Base-by-base conservation (phyloP, 2,329 filamentous ascomycete species). In the Chaetomium olivaceum region DNA sequence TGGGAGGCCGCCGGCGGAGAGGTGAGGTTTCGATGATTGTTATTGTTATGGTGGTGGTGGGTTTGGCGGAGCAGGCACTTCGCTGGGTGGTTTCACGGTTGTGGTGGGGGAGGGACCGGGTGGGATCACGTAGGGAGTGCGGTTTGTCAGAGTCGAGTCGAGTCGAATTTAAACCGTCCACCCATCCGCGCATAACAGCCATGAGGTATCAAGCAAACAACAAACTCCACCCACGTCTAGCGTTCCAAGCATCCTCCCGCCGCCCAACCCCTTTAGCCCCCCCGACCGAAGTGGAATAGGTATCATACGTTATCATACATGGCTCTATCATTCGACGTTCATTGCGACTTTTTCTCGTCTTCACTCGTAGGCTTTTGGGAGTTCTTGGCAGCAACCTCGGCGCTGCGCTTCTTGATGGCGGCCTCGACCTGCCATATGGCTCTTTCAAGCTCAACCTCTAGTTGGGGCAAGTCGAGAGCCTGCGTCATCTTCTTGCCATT, bases 381-480 rank as follows among this genome's bases (percentile, higher is more conserved):
- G 23, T 54, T 62, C 29, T 70, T 56, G 1, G 60, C 67, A 7
- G 67, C 56, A 39, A 70, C 66, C 58, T 72, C 71, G 27, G 66
- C 72, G 33, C 66, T 73, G 62, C 76, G 72, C 67, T 81, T 79
- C 60, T 76, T 72, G 62, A 85, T 78, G 19, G 79, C 78, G 52
- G 76, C 80, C 71, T 88, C 83, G 2, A 93, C 88, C 76, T 94
- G 91, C 81, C 88, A 88, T 65, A 92, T 87, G 5, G 91, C 91
- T 52, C 91, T 81, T 73, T 93, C 90, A 0, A 93, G 82, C 75
- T 93, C 91, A 19, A 89, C 80, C 62, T 88, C 86, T 29, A 94
- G 81, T 63, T 90, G 88, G 0, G 91, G 90, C 46, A 92, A 82
- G 6, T 88, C 81, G 31, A 93, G 78, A 7, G 83, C 83, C 63